phyloP scores from a whole-genome alignment of 2,329 filamentous ascomycete genomes.

The Cadophora malorum region DNA sequence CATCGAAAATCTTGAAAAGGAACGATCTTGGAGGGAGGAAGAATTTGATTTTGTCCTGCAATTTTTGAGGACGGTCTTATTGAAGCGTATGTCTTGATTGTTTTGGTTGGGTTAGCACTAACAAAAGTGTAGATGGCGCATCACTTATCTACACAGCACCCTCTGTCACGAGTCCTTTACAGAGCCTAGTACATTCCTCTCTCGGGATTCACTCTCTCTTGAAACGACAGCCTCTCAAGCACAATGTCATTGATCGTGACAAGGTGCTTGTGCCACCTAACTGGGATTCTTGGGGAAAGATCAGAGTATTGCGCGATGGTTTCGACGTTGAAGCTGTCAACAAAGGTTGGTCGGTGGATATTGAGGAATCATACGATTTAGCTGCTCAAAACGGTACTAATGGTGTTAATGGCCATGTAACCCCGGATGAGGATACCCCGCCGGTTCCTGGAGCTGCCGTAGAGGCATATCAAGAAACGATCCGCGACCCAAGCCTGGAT shows the following conservation, averaged over 20 bases:
- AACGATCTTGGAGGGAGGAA: conserved; percentile 92
- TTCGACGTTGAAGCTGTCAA: conserved; percentile 92
- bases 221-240: conserved; percentile 79
- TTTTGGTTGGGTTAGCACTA: conserved; percentile 21
- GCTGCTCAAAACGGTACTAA: conserved; percentile 44
- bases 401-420: conserved; percentile 31
- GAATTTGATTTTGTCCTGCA: conserved; percentile 97
- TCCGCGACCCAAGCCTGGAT: conserved; percentile 74
- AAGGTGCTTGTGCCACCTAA: conserved; percentile 95
- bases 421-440: conserved; percentile 29
- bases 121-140: conserved; percentile 67
- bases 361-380: conserved; percentile 62
- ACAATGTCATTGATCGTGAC: conserved; percentile 91
- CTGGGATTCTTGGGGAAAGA: conserved; percentile 99
- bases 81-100: conserved; percentile 71
- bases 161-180: conserved; percentile 76
- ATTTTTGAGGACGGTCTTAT: conserved; percentile 84
- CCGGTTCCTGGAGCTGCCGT: conserved; percentile 63
- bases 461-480: conserved; percentile 77
- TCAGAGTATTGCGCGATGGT: conserved; percentile 85
- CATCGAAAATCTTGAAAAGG: conserved; percentile 85
- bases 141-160: conserved; percentile 86
- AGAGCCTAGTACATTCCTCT: conserved; percentile 82
- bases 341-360: conserved; percentile 84
- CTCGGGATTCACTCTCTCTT: conserved; percentile 85